These are phyloP conservation scores for Cydonia oblonga DNA, from an alignment of 331 rosid species.

Conservation along the genomic window DNA sequence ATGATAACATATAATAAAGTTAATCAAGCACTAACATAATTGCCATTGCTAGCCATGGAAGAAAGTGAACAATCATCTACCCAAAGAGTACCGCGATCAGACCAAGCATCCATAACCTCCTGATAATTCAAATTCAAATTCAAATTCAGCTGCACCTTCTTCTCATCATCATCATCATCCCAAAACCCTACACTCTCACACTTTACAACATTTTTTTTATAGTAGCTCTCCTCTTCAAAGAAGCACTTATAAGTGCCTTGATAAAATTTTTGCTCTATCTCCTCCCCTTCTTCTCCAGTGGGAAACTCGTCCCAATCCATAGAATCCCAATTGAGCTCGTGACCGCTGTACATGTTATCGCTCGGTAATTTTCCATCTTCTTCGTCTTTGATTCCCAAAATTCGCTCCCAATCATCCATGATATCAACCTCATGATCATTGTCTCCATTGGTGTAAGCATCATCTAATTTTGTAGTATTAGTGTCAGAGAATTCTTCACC, in stretches of 20 bases:
- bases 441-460: constrained; percentile 20
- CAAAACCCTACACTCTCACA: constrained; percentile 41
- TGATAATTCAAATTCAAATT: constrained; percentile 76
- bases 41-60: constrained; percentile 22
- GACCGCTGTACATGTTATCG: background rate
- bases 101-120: constrained; percentile 88
- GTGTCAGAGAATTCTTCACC: constrained; percentile 7
- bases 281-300: constrained; percentile 13
- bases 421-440: constrained; percentile 16
- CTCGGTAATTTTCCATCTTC: constrained; percentile 7
- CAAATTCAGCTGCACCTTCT: constrained; percentile 46
- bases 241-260: constrained; percentile 9
- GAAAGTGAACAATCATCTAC: constrained; percentile 38
- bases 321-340: constrained; percentile 45
- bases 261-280: background rate
- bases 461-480: background rate
- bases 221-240: constrained; percentile 18
- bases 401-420: constrained; percentile 37
- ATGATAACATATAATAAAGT: background rate
- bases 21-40: constrained; percentile 44
- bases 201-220: constrained; percentile 10
- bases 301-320: constrained; percentile 46
- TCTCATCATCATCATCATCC: constrained; percentile 27
- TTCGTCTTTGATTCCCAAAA: constrained; percentile 29
- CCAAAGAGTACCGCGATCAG: constrained; percentile 66